Evolutionary conservation across 208 protist genomes (phyloP), one percentile per base, ranked within the genome.

Genomic region (Leishmania arabica): DNA sequence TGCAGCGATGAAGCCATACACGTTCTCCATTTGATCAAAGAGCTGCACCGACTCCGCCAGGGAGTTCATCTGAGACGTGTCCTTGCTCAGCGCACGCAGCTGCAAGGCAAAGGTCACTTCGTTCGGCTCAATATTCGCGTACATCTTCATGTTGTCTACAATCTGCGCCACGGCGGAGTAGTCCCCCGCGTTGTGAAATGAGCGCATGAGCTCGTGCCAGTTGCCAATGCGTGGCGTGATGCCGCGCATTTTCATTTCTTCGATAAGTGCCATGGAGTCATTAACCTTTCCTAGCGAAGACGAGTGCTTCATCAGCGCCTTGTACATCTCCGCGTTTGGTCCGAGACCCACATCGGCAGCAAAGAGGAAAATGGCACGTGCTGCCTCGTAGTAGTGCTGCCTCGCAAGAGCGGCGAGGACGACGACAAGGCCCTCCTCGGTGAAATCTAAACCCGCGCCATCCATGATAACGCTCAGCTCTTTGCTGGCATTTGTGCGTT

Each of bases 21-120:
- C 93, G 81, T 96, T 93, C 72, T 98, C 92, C 95, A 98, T 98
- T 80, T 98, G 95, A 69, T 98, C 95, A 78, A 98, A 97, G 1
- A 98, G 82, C 84, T 98, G 93, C 71, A 98, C 88, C 24, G 93
- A 86, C 75, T 97, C 91, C 15, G 93, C 89, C 19, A 97, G 74
- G 19, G 92, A 93, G 76, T 95, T 95, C 58, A 93, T 79, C 77
- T 96, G 89, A 34, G 90, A 91, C 13, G 82, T 83, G 74, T 97
- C 95, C 68, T 95, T 96, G 54, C 85, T 77, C 58, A 97, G 64
- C 34, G 93, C 92, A 34, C 93, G 91, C 54, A 98, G 82, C 77
- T 97, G 93, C 47, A 96, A 71, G 15, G 89, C 89, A 84, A 97
- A 97, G 9, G 93, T 97, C 17, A 95, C 88, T 75, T 98, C 95